phyloP scores from a whole-genome alignment of 352 stramenopile species.

The Globisporangium uncinulatum region DNA sequence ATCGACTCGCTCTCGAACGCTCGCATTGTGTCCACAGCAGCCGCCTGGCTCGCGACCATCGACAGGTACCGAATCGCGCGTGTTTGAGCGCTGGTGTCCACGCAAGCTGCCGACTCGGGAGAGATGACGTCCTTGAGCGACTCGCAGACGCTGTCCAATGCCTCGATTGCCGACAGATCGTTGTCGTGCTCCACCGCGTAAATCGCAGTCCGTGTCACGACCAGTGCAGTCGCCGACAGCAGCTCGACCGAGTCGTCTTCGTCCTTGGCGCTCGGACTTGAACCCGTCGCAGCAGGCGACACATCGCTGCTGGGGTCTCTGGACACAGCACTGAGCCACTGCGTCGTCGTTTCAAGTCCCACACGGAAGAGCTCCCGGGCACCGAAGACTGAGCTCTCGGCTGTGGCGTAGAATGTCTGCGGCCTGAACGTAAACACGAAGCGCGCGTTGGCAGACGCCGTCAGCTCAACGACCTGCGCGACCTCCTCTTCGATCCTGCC shows the following conservation, averaged over 20 bases:
- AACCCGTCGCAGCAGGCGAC: background rate
- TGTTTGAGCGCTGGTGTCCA: slow-evolving; percentile 25
- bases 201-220: slow-evolving; percentile 35
- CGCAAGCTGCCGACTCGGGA: background rate
- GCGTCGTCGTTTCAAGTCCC: background rate
- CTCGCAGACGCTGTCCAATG: slow-evolving; percentile 26
- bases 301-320: background rate
- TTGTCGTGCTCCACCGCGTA: slow-evolving; percentile 30
- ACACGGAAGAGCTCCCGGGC: slow-evolving; percentile 19
- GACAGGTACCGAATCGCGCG: slow-evolving; percentile 30
- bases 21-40: slow-evolving; percentile 25
- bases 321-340: slow-evolving; percentile 7
- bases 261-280: slow-evolving; percentile 5
- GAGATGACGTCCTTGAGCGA: slow-evolving; percentile 22
- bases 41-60: slow-evolving; percentile 22
- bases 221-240: slow-evolving; percentile 21
- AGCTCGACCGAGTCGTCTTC: slow-evolving; percentile 24
- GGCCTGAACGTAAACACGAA: slow-evolving; percentile 10
- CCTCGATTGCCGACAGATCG: slow-evolving; percentile 19
- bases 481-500: slow-evolving; percentile 38
- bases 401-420: slow-evolving; percentile 2
- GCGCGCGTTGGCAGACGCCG: background rate
- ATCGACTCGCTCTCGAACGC: slow-evolving; percentile 29
- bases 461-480: slow-evolving; percentile 4
- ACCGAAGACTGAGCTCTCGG: slow-evolving; percentile 16